A percentile compares a stretch with the other conserved stretches of the same genome.
These are phyloP conservation scores for Schizosaccharomyces cryophilus DNA, from an alignment of 805 yeast genomes.

Conservation along the genomic window DNA sequence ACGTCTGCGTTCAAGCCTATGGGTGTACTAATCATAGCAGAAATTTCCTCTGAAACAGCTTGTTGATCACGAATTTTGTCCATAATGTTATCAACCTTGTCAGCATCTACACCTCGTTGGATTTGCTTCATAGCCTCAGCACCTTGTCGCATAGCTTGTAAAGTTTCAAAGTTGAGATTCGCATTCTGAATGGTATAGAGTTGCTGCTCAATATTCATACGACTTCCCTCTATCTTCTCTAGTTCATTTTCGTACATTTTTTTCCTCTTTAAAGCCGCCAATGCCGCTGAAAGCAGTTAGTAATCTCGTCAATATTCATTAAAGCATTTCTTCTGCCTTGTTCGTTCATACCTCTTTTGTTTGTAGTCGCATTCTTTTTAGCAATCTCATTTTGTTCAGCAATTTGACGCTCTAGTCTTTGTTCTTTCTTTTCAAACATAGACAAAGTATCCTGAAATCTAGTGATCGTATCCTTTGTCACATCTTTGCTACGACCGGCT, in stretches of 20 bases:
- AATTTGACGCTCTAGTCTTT: slow-evolving; percentile 60
- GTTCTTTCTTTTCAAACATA: slow-evolving; percentile 60
- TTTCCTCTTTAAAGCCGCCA: slow-evolving; percentile 69
- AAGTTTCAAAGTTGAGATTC: slow-evolving; percentile 85
- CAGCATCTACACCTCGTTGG: slow-evolving; percentile 84
- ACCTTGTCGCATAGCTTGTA: slow-evolving; percentile 97
- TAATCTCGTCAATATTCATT: background rate
- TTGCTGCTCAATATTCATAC: slow-evolving; percentile 75
- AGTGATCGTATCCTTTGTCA: slow-evolving; percentile 80
- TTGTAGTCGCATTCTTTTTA: slow-evolving; percentile 43
- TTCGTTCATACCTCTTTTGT: slow-evolving; percentile 22
- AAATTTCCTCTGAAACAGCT: slow-evolving; percentile 79
- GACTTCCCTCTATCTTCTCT: slow-evolving; percentile 60
- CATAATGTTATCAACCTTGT: slow-evolving; percentile 92
- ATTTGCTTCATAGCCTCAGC: slow-evolving; percentile 90
- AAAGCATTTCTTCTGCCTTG: background rate
- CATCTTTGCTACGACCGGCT: slow-evolving; percentile 28
- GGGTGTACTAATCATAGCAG: slow-evolving; percentile 89
- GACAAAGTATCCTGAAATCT: slow-evolving; percentile 72
- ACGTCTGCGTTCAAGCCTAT: slow-evolving; percentile 49
- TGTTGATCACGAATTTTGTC: slow-evolving; percentile 95
- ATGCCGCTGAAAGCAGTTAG: slow-evolving; percentile 27
- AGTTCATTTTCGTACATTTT: slow-evolving; percentile 57
- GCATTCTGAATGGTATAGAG: slow-evolving; percentile 80
- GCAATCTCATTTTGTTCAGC: slow-evolving; percentile 62